Evolutionary conservation across 768 basidiomycete genomes (phyloP).

Genomic region (Amanita rubescens): DNA sequence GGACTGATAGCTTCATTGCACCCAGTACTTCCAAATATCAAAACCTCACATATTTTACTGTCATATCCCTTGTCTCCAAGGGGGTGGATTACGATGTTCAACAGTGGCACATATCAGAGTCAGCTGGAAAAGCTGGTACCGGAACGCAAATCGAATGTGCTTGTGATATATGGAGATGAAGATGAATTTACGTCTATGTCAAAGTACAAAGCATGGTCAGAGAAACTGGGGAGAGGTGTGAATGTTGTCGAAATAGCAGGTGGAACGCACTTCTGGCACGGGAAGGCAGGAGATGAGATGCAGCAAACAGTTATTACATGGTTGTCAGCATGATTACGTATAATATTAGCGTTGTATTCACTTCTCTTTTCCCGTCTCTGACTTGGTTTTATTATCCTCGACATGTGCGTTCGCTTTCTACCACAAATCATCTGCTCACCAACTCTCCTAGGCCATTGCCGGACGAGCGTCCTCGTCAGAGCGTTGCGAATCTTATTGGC

Average conservation of each 20-base stretch:
- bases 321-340: constrained; percentile 25
- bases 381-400: neutral
- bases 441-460: constrained; percentile 62
- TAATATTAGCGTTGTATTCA: no score
- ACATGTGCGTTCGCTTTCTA: neutral
- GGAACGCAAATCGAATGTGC: constrained; percentile 39
- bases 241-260: constrained; percentile 33
- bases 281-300: constrained; percentile 21
- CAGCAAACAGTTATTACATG: constrained; percentile 22
- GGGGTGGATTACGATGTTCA: constrained; percentile 63
- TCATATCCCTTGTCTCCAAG: constrained; percentile 73
- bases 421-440: neutral
- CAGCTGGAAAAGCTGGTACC: constrained; percentile 44
- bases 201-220: constrained; percentile 51
- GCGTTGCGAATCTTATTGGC: constrained; percentile 87
- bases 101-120: constrained; percentile 42
- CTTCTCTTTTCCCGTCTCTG: no score
- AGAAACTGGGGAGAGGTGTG: constrained; percentile 13
- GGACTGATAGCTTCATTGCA: constrained; percentile 65
- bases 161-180: constrained; percentile 58
- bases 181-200: constrained; percentile 63
- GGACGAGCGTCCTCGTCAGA: constrained; percentile 81
- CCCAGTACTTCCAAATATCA: constrained; percentile 43
- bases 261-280: constrained; percentile 67
- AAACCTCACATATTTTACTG: constrained; percentile 58